Percentiles rank a stretch among this genome's conserved stretches.
Evolutionary conservation across 495 filamentous ascomycete genomes (phyloP).

Genomic region (Lichenothelia convexa): DNA sequence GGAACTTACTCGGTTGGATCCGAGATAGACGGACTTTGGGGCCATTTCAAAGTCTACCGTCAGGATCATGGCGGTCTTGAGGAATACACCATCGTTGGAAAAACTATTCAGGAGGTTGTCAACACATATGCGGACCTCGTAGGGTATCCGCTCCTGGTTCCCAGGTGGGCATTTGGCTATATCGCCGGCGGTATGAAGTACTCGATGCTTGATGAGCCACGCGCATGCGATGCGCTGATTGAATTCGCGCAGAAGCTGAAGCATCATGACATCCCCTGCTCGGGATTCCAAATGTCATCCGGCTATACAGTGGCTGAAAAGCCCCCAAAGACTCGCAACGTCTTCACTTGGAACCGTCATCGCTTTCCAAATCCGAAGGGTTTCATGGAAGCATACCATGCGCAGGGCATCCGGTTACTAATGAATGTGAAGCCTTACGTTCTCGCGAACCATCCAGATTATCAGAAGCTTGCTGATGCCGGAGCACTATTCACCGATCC

Average conservation of each 20-base stretch:
- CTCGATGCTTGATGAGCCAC: slow-evolving; percentile 42
- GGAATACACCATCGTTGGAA: slow-evolving; percentile 48
- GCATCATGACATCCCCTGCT: slow-evolving; percentile 48
- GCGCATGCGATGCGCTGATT: slow-evolving; percentile 37
- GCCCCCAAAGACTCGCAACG: slow-evolving; percentile 46
- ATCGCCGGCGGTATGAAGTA: slow-evolving; percentile 54
- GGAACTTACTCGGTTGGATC: slow-evolving; percentile 49
- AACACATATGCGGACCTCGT: slow-evolving; percentile 44
- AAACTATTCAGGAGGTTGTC: slow-evolving; percentile 44
- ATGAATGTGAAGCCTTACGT: slow-evolving; percentile 60
- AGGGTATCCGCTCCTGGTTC: slow-evolving; percentile 43
- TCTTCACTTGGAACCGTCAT: slow-evolving; percentile 51
- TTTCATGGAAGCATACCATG: slow-evolving; percentile 41
- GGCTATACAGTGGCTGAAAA: slow-evolving; percentile 50
- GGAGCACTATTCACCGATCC: slow-evolving; percentile 45
- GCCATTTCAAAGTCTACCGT: slow-evolving; percentile 49
- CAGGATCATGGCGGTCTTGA: slow-evolving; percentile 54
- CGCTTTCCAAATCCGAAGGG: slow-evolving; percentile 46
- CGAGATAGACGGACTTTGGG: slow-evolving; percentile 54
- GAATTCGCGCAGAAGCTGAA: slow-evolving; percentile 41
- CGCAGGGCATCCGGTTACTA: slow-evolving; percentile 41
- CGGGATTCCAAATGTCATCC: slow-evolving; percentile 52
- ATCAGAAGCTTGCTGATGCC: slow-evolving; percentile 31
- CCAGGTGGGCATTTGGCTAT: slow-evolving; percentile 51
- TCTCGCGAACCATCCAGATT: slow-evolving; percentile 43